Evolutionary conservation across 805 yeast species (phyloP), one percentile per base, ranked within the genome.

Genomic region (Candida koratica): DNA sequence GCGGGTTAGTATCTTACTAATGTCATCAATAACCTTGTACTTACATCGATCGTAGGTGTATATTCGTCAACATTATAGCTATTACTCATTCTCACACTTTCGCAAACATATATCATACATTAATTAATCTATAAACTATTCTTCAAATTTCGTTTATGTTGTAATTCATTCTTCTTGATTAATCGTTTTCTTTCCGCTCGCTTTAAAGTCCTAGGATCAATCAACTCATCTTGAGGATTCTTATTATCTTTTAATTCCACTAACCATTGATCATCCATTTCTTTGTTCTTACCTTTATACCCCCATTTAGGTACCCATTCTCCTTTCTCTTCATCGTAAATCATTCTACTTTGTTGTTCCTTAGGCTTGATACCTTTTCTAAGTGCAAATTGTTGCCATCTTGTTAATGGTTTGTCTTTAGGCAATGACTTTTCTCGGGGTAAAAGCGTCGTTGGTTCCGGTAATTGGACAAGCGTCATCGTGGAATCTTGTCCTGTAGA

Each of bases 291-390:
- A 54, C 97, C 97, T 47, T 84, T 81, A 69, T 83, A 90, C 42
- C 99, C 99, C 98, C 98, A 93, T 63, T 88, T 90, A 51, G 95
- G 90, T 43, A 83, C 96, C 98, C 98, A 93, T 63, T 88, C 89
- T 34, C 90, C 89, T 19, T 76, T 65, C 20, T 75, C 93, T 60
- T 93, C 97, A 60, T 93, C 96, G 51, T 67, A 93, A 1, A 85
- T 87, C 75, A 81, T 69, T 65, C 86, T 93, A 31, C 95, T 96
- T 18, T 84, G 81, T 59, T 82, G 88, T 42, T 84, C 85, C 71
- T 85, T 89, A 64, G 94, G 75, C 63, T 83, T 71, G 58, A 93
- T 93, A 53, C 97, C 97, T 67, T 93, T 93, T 73, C 78, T 85
- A 41, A 84, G 84, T 46, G 99, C 99, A 69, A 93, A 93, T 55